Evolutionary conservation across 75 land plant species (phyloP), one percentile per base, ranked within the genome.

Genomic region (Azolla pinnata): DNA sequence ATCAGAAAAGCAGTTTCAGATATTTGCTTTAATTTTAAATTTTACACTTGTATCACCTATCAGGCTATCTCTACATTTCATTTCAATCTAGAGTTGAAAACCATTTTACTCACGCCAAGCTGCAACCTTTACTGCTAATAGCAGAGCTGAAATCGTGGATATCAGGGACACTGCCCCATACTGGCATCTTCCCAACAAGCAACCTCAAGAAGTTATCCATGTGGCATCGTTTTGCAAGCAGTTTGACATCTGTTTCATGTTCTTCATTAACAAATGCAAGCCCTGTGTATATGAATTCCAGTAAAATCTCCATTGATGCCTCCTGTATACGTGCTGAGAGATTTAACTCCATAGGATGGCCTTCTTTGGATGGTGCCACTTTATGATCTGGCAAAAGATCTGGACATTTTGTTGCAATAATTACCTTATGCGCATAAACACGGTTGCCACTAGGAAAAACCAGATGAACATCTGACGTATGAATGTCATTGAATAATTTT

Each of bases 221-320:
- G 17, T 74, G 65, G 59, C 86, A 89, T 28, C 62, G 52, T 63
- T 74, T 89, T 12, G 88, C 81, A 31, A 89, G 54, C 40, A 62
- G 18, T 60, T 67, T 80, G 54, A 89, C 45, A 45, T 66, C 69
- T 53, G 63, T 68, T 24, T 60, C 59, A 54, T 63, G 56, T 0
- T 62, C 75, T 23, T 75, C 71, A 31, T 74, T 80, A 20, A 73
- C 69, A 58, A 73, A 61, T 12, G 74, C 35, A 33, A 62, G 69
- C 4, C 96, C 88, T 1, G 67, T 35, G 60, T 89, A 85, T 12
- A 73, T 67, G 69, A 59, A 89, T 25, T 89, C 83, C 69, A 89
- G 44, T 16, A 85, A 28, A 30, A 71, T 77, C 53, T 32, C 25
- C 49, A 89, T 47, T 28, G 78, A 31, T 47, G 56, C 38, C 29